Conservation (phyloP, 352 stramenopile species). For the Pythium insidiosum region DNA sequence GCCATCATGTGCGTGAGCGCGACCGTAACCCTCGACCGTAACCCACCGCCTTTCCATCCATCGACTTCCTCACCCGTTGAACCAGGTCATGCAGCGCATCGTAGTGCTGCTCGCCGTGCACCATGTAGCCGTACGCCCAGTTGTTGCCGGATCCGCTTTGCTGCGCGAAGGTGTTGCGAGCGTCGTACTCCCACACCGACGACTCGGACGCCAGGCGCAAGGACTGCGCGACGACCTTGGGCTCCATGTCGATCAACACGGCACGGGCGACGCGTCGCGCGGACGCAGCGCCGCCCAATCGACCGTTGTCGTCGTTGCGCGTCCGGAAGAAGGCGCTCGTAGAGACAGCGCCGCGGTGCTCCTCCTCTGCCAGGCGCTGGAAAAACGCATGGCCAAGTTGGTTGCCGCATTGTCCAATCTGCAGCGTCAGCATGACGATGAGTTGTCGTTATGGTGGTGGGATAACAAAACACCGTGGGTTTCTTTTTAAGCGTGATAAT, state of each 20-base stretch:
- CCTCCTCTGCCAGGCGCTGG: constrained; percentile 32
- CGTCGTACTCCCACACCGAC: constrained; percentile 35
- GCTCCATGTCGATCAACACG: constrained; percentile 81
- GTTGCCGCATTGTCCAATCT: constrained; percentile 77
- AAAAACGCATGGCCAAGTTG: constrained; percentile 59
- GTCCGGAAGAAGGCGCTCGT: constrained; percentile 27
- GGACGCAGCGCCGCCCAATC: no score
- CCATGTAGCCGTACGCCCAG: constrained; percentile 61
- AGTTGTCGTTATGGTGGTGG: background rate
- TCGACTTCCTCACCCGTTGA: constrained; percentile 2
- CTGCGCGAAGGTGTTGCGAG: constrained; percentile 34
- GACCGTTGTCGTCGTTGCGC: background rate
- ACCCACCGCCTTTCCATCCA: background rate
- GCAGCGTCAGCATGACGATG: constrained; percentile 47
- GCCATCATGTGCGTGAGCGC: background rate
- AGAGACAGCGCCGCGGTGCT: background rate
- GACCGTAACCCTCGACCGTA: no score
- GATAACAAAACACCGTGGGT: no score
- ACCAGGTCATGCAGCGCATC: constrained; percentile 44
- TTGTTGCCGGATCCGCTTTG: constrained; percentile 77
- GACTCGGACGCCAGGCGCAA: constrained; percentile 8
- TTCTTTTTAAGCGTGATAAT: no score
- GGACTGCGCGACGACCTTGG: constrained; percentile 60
- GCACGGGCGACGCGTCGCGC: constrained; percentile 30
- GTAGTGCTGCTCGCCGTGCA: constrained; percentile 32